Base-by-base conservation (phyloP, 1,139 yeast genomes). In the Yamadazyma diddensiae region DNA sequence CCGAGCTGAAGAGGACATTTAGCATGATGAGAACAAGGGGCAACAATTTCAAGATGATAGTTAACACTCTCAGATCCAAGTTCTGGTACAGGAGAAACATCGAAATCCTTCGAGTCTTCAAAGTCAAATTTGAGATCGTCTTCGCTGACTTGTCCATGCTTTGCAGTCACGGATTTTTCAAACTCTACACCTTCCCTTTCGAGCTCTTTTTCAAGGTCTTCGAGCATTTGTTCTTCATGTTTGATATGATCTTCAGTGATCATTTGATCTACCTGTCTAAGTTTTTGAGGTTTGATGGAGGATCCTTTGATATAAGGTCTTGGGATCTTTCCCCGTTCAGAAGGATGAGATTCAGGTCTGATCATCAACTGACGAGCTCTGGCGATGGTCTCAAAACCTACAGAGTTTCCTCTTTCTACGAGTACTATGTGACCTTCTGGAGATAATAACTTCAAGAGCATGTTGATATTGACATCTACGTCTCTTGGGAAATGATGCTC, bases 11-110 rank as follows among this genome's bases (percentile, higher is more conserved):
- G 62, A 0, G 98, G 97, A 50, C 97, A 90, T 45, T 68, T 74
- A 18, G 81, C 76, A 49, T 88, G 97, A 54, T 92, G 97, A 0
- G 94, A 62, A 52, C 97, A 92, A 3, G 98, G 98, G 0, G 96
- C 96, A 19, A 92, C 50, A 8, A 90, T 70, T 33, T 70, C 71
- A 26, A 83, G 47, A 43, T 80, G 79, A 47, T 71, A 80, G 43
- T 70, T 71, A 3, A 65, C 62, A 46, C 58, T 47, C 42, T 55
- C 48, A 15, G 49, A 27, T 5, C 47, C 30, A 9, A 51, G 39
- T 9, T 11, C 17, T 3, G 35, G 29, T 1, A 52, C 57, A 3
- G 57, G 55, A 3, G 57, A 41, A 8, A 68, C 52, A 20, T 71
- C 75, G 40, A 57, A 63, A n/a, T 67, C 62, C 15, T 59, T 65